These are phyloP conservation scores for Asterochloris sp. DNA, from an alignment of 139 green algal genomes.

Conservation along the genomic window DNA sequence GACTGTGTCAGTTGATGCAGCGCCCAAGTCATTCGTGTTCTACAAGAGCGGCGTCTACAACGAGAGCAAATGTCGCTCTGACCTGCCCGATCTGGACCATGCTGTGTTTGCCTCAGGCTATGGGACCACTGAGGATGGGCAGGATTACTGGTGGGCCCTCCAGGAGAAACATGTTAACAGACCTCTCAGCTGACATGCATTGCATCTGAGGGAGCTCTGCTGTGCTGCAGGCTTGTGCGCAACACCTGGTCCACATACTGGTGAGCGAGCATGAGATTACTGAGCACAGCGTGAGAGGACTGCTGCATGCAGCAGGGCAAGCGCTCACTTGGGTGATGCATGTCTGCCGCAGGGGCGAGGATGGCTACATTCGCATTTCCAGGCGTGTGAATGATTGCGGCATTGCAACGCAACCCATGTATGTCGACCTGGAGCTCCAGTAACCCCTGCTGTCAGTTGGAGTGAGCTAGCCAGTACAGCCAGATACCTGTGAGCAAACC, in stretches of 20 bases:
- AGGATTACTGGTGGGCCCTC: constrained; percentile 35
- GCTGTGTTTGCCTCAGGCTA: constrained; percentile 50
- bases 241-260: constrained; percentile 41
- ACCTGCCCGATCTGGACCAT: constrained; percentile 41
- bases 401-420: constrained; percentile 46
- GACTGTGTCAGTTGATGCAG: constrained; percentile 47
- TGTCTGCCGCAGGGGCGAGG: constrained; percentile 18
- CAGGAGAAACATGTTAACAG: too few relatives aligned
- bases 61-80: constrained; percentile 16
- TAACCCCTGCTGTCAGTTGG: not conserved
- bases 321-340: too few relatives aligned
- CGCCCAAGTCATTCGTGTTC: constrained; percentile 11
- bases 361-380: constrained; percentile 48
- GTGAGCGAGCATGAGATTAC: too few relatives aligned
- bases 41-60: constrained; percentile 21
- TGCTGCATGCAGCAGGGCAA: too few relatives aligned
- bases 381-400: constrained; percentile 39
- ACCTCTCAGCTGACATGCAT: too few relatives aligned
- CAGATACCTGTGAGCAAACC: too few relatives aligned
- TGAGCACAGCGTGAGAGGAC: too few relatives aligned
- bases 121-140: constrained; percentile 25
- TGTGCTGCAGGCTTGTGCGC: constrained; percentile 34
- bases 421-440: constrained; percentile 24
- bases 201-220: too few relatives aligned
- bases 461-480: not conserved